Conservation (phyloP, 2,329 filamentous ascomycete species). For the Penicillium sclerotigenum region DNA sequence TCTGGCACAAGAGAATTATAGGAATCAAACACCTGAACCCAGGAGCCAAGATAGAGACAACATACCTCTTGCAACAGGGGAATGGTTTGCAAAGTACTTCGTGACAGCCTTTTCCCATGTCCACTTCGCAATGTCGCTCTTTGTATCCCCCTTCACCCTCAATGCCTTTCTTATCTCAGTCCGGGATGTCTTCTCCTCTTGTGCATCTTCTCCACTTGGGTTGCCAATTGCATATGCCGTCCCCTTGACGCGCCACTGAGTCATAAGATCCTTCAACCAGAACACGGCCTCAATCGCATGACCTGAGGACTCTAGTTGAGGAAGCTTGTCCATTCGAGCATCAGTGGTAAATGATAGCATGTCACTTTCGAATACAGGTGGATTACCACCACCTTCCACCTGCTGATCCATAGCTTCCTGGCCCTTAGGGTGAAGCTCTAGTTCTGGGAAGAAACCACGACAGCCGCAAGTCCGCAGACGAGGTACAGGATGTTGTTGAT, state of each 20-base stretch:
- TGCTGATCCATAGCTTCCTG: slow-evolving; percentile 61
- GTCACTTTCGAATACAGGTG: slow-evolving; percentile 69
- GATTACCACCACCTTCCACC: slow-evolving; percentile 52
- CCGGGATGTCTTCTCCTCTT: slow-evolving; percentile 39
- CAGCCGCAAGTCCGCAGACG: slow-evolving; percentile 67
- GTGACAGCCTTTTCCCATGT: slow-evolving; percentile 77
- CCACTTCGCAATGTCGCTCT: slow-evolving; percentile 53
- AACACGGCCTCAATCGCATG: slow-evolving; percentile 75
- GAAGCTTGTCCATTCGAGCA: slow-evolving; percentile 77
- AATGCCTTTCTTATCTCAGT: slow-evolving; percentile 58
- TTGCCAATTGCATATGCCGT: slow-evolving; percentile 70
- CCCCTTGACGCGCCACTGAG: slow-evolving; percentile 84
- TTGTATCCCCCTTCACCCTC: slow-evolving; percentile 44
- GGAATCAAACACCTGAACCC: not conserved
- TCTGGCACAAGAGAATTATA: not conserved
- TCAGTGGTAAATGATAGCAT: slow-evolving; percentile 83
- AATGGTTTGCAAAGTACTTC: slow-evolving; percentile 85
- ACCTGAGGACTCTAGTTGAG: slow-evolving; percentile 67
- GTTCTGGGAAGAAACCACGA: slow-evolving; percentile 75
- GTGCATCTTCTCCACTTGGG: slow-evolving; percentile 60
- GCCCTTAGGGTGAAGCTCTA: slow-evolving; percentile 64
- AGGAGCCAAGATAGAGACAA: slow-evolving; percentile 3
- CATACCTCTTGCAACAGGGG: slow-evolving; percentile 70
- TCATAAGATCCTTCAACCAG: slow-evolving; percentile 68
- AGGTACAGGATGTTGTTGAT: slow-evolving; percentile 23